Evolutionary conservation across 768 basidiomycete species (phyloP).

Genomic region (Tulasnella calospora): DNA sequence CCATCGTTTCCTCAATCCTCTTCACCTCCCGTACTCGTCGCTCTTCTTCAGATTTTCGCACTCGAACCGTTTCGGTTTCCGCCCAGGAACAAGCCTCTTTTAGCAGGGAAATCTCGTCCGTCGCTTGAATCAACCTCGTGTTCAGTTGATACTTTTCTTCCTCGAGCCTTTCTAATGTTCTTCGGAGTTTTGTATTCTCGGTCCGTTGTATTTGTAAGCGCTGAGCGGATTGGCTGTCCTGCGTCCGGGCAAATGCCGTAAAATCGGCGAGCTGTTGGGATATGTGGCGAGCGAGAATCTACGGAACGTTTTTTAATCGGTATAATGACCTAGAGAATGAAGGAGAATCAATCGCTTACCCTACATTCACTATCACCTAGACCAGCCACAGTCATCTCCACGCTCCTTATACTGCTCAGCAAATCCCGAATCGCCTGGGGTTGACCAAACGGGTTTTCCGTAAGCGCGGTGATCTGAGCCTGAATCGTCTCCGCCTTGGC

Average conservation of each 20-base stretch:
- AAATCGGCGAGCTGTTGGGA: neutral
- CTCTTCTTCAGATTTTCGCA: neutral
- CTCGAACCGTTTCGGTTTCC: neutral
- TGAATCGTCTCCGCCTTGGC: neutral
- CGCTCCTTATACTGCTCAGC: neutral
- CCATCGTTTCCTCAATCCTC: neutral
- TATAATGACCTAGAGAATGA: too few species aligned
- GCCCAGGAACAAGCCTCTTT: neutral
- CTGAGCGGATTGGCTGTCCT: conserved; percentile 3
- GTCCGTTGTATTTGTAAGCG: neutral
- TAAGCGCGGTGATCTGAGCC: neutral
- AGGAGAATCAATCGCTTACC: neutral
- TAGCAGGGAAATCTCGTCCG: neutral
- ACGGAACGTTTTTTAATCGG: neutral
- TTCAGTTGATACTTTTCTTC: neutral
- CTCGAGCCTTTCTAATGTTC: neutral
- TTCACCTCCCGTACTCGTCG: neutral
- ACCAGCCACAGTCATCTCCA: neutral
- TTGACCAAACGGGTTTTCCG: neutral
- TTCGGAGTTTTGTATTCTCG: neutral
- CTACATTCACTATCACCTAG: neutral
- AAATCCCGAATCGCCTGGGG: neutral
- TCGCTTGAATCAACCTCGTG: neutral
- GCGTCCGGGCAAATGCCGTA: neutral
- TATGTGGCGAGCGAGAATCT: neutral